Evolutionary conservation across 2,329 filamentous ascomycete genomes (phyloP).

Genomic region (Claviceps arundinis): DNA sequence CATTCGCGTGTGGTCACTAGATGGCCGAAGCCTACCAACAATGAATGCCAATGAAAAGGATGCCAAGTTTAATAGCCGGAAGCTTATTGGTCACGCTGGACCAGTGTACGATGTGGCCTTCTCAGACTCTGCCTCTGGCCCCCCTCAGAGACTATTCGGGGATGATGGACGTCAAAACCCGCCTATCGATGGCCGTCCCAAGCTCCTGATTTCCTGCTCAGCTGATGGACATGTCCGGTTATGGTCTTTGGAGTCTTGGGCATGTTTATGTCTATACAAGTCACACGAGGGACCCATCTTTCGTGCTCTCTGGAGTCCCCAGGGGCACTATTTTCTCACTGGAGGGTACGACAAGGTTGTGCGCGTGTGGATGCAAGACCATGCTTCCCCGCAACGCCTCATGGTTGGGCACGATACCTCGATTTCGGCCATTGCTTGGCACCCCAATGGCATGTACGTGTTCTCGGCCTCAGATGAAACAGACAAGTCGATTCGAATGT

Average conservation of each 20-base stretch:
- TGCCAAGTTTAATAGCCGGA: conserved; percentile 46
- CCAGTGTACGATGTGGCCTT: conserved; percentile 86
- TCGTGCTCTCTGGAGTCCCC: conserved; percentile 79
- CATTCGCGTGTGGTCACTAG: conserved; percentile 85
- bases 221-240: conserved; percentile 79
- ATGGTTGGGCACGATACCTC: conserved; percentile 87
- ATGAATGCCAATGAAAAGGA: conserved; percentile 46
- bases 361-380: conserved; percentile 83
- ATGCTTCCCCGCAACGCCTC: conserved; percentile 76
- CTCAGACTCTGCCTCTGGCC: conserved; percentile 52
- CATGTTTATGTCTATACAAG: conserved; percentile 88
- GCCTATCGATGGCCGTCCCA: conserved; percentile 42
- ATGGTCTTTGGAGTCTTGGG: conserved; percentile 86
- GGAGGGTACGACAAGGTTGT: conserved; percentile 82
- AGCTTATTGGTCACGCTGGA: conserved; percentile 80
- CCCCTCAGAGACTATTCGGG: conserved; percentile 35
- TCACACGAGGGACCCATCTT: conserved; percentile 84
- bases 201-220: conserved; percentile 75
- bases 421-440: conserved; percentile 86
- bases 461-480: conserved; percentile 81
- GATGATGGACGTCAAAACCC: conserved; percentile 29
- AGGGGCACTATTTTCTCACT: conserved; percentile 88
- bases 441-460: conserved; percentile 84
- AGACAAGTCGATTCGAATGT: conserved; percentile 92
- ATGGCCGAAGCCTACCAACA: conserved; percentile 67